phyloP scores from a whole-genome alignment of 495 filamentous ascomycete genomes.

The Penicillium dipodomyicola region DNA sequence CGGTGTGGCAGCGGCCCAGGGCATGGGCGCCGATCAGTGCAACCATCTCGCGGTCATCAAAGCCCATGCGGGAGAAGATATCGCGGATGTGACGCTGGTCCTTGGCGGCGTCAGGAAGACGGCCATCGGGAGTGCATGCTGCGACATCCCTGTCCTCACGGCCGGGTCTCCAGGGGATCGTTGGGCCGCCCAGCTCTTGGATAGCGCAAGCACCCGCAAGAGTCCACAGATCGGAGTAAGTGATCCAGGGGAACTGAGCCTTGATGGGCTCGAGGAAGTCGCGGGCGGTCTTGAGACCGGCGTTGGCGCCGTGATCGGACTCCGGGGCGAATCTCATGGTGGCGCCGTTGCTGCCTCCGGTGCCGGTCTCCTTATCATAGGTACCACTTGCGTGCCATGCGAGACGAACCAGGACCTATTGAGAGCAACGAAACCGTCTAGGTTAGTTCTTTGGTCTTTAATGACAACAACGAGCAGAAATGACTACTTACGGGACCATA shows the following conservation, averaged over 20 bases:
- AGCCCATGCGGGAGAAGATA: conserved; percentile 97
- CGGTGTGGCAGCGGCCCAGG: conserved; percentile 85
- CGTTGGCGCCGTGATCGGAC: conserved; percentile 89
- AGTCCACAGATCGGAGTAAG: conserved; percentile 95
- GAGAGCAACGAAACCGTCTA: background rate
- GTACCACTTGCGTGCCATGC: conserved; percentile 88
- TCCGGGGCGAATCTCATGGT: conserved; percentile 98
- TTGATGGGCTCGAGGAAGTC: conserved; percentile 93
- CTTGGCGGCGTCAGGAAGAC: conserved; percentile 86
- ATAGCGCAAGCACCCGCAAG: conserved; percentile 80
- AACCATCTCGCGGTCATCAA: conserved; percentile 95
- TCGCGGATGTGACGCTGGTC: conserved; percentile 78
- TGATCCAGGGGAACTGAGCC: conserved; percentile 89
- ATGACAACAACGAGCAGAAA: background rate
- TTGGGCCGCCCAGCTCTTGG: conserved; percentile 92
- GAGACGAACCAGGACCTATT: conserved; percentile 68
- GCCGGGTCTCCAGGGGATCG: conserved; percentile 86
- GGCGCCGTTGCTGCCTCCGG: conserved; percentile 92
- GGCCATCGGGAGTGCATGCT: conserved; percentile 91
- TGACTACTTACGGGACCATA: conserved; percentile 71
- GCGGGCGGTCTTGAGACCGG: conserved; percentile 81
- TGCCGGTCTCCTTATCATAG: conserved; percentile 84
- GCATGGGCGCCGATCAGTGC: conserved; percentile 89
- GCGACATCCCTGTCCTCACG: conserved; percentile 78
- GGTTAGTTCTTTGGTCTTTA: conserved; percentile 16